Evolutionary conservation across 78 protist genomes (phyloP).

Genomic region (Protostelium mycophagum): DNA sequence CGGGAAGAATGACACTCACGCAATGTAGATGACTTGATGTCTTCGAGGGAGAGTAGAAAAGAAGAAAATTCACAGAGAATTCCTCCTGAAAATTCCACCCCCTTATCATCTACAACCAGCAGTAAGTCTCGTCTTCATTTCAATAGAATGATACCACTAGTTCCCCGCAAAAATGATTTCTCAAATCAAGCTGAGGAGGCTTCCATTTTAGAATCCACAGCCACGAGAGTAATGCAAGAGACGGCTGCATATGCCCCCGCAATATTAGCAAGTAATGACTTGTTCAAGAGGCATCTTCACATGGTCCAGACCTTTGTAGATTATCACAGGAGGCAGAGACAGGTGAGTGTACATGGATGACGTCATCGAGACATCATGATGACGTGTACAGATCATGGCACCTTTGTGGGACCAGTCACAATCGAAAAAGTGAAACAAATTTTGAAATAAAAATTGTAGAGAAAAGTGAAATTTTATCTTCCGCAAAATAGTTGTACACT

Average conservation of each 20-base stretch:
- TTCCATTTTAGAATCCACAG: not conserved
- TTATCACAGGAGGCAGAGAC: not conserved
- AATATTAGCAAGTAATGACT: not conserved
- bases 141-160: too few species aligned
- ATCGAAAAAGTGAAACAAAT: too few species aligned
- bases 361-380: not conserved
- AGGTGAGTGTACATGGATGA: not conserved
- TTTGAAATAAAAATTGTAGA: too few species aligned
- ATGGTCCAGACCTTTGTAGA: not conserved
- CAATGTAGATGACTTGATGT: too few species aligned
- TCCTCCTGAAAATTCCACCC: not conserved
- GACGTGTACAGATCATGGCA: not conserved
- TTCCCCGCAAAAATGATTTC: too few species aligned
- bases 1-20: not conserved
- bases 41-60: too few species aligned
- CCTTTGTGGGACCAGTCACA: too few species aligned
- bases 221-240: not conserved
- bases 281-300: not conserved
- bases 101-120: not conserved
- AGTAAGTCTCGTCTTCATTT: not conserved
- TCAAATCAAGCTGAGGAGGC: too few species aligned
- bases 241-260: not conserved
- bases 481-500: not conserved
- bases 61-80: too few species aligned
- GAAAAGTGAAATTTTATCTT: too few species aligned